Evolutionary conservation across 495 filamentous ascomycete species (phyloP).

Genomic region (Hyaloscypha hepaticicola): DNA sequence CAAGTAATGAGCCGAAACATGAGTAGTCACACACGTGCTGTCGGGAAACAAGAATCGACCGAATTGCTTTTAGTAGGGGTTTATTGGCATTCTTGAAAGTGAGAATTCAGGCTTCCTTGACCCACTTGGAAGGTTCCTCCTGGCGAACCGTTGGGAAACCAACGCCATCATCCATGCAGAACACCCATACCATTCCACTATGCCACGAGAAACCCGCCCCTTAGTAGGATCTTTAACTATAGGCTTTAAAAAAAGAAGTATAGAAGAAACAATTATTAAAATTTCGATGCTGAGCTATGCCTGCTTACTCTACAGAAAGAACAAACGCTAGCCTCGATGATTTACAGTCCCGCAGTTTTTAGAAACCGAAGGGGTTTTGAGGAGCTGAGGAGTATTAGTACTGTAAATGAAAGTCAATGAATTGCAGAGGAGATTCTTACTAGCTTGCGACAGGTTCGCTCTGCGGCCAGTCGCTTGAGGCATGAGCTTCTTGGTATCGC

Average conservation of each 20-base stretch:
- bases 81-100: background rate
- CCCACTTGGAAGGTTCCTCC: background rate
- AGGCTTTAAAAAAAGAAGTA: background rate
- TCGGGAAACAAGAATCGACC: no score
- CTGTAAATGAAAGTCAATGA: background rate
- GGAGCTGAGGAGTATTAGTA: conserved; percentile 60
- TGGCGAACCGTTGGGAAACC: background rate
- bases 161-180: background rate
- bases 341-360: conserved; percentile 27
- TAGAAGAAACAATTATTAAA: conserved; percentile 23
- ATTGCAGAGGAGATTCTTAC: conserved; percentile 56
- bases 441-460: conserved; percentile 90
- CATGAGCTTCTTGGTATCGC: conserved; percentile 69
- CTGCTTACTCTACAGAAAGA: conserved; percentile 29
- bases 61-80: background rate
- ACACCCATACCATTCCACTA: background rate
- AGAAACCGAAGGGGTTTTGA: conserved; percentile 92
- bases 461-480: conserved; percentile 87
- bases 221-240: background rate
- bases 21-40: no score
- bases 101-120: background rate
- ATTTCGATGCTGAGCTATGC: conserved; percentile 25
- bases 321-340: conserved; percentile 18
- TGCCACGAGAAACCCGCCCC: background rate
- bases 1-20: no score